A percentile compares a stretch with the other conserved stretches of the same genome.
Conservation (phyloP, 1,139 yeast genomes). For the Debaryomycetaceae sp. region DNA sequence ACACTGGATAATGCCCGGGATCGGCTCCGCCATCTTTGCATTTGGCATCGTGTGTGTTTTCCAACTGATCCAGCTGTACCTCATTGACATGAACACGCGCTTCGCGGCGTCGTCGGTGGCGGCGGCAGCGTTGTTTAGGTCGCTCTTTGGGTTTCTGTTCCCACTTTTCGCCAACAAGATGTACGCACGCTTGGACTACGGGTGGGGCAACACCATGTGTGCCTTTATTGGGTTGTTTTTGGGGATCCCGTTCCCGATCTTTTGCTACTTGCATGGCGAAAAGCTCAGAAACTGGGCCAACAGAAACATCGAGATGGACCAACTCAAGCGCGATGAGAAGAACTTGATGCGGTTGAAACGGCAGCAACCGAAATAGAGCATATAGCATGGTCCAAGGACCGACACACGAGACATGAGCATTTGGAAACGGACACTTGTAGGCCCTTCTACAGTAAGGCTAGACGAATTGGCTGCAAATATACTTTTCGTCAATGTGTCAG, state of each 20-base stretch:
- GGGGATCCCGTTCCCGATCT: constrained; percentile 62
- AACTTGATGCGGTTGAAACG: constrained; percentile 24
- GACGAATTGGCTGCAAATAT: too few relatives aligned
- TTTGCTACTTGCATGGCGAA: constrained; percentile 55
- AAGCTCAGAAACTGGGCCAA: constrained; percentile 55
- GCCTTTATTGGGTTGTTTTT: constrained; percentile 51
- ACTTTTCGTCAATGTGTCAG: too few relatives aligned
- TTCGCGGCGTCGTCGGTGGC: constrained; percentile 59
- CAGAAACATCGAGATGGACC: constrained; percentile 32
- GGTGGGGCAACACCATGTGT: constrained; percentile 65
- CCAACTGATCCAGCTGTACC: constrained; percentile 55
- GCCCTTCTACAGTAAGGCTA: too few relatives aligned
- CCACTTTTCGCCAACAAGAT: constrained; percentile 44
- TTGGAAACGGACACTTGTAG: too few relatives aligned
- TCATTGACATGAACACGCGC: constrained; percentile 63
- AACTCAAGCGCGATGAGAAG: constrained; percentile 36
- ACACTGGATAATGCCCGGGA: constrained; percentile 55
- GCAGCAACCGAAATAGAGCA: constrained; percentile 5
- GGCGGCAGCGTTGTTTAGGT: constrained; percentile 59
- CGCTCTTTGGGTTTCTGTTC: constrained; percentile 53
- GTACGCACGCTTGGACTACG: constrained; percentile 47
- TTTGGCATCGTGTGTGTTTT: constrained; percentile 55
- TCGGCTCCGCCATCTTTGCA: constrained; percentile 55
- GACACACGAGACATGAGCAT: too few relatives aligned
- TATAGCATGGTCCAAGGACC: neutral